Conservation (phyloP, 2,329 filamentous ascomycete species). For the Fusarium subtropicale region DNA sequence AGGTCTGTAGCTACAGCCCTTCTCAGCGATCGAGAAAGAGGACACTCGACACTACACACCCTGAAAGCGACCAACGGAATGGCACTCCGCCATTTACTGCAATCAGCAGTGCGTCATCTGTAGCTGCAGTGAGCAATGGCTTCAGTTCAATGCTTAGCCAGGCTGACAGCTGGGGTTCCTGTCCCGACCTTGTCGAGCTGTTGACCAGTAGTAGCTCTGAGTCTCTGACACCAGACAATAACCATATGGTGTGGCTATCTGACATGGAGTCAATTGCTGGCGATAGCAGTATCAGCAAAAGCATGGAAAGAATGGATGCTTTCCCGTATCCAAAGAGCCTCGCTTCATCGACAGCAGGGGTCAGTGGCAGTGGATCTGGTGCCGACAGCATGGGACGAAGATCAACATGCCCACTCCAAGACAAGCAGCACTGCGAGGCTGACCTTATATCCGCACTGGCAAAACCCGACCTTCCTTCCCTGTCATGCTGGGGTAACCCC, state of each 20-base stretch:
- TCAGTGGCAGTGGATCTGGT: not conserved
- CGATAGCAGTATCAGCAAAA: not conserved
- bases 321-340: not conserved
- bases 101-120: not conserved
- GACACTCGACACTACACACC: not conserved
- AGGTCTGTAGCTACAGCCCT: slow-evolving; percentile 10
- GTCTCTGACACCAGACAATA: slow-evolving; percentile 5
- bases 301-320: not conserved
- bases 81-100: not conserved
- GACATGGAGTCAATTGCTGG: slow-evolving; percentile 4
- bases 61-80: not conserved
- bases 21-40: slow-evolving; percentile 14
- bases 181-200: slow-evolving; percentile 6
- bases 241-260: not conserved
- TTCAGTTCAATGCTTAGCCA: not conserved
- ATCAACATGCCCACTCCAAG: not conserved
- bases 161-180: slow-evolving; percentile 4
- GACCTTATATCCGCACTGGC: slow-evolving; percentile 5
- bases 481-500: slow-evolving; percentile 4
- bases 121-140: not conserved
- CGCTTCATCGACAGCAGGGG: not conserved
- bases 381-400: not conserved
- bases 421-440: not conserved
- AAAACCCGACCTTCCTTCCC: slow-evolving; percentile 2
- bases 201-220: slow-evolving; percentile 5